Conservation (phyloP, 1,139 yeast genomes). For the Suhomyces terraborum region DNA sequence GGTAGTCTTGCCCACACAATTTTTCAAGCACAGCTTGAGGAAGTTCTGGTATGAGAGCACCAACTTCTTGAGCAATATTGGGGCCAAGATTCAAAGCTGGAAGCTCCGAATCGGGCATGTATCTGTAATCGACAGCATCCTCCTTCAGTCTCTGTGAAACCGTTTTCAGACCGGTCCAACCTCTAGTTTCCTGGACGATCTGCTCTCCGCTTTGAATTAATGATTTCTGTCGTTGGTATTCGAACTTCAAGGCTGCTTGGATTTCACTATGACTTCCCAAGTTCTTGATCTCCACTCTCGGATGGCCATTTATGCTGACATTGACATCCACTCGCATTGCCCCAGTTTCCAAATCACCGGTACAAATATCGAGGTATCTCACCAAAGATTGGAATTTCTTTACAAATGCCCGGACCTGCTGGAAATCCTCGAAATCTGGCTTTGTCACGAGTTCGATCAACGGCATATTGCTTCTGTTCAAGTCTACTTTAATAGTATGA, state of each 20-base stretch:
- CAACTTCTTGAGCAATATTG: constrained; percentile 33
- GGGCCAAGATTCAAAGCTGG: constrained; percentile 56
- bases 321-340: constrained; percentile 96
- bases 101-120: constrained; percentile 92
- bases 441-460: constrained; percentile 87
- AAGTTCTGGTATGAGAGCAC: constrained; percentile 53
- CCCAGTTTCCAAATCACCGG: constrained; percentile 92
- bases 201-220: constrained; percentile 33
- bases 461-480: constrained; percentile 84
- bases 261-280: constrained; percentile 84
- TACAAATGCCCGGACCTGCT: constrained; percentile 75
- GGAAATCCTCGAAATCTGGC: constrained; percentile 75
- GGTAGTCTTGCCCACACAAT: constrained; percentile 53
- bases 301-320: constrained; percentile 68
- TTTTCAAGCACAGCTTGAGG: constrained; percentile 63
- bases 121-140: constrained; percentile 81
- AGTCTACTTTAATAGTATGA: constrained; percentile 59
- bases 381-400: constrained; percentile 77
- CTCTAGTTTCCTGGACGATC: constrained; percentile 74
- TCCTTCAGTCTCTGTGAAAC: constrained; percentile 73
- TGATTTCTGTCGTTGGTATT: constrained; percentile 66
- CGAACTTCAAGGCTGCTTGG: constrained; percentile 72
- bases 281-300: constrained; percentile 86
- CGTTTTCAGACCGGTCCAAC: constrained; percentile 83
- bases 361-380: constrained; percentile 67